phyloP scores from a whole-genome alignment of 2,329 filamentous ascomycete species.

The Blastomyces parvus region DNA sequence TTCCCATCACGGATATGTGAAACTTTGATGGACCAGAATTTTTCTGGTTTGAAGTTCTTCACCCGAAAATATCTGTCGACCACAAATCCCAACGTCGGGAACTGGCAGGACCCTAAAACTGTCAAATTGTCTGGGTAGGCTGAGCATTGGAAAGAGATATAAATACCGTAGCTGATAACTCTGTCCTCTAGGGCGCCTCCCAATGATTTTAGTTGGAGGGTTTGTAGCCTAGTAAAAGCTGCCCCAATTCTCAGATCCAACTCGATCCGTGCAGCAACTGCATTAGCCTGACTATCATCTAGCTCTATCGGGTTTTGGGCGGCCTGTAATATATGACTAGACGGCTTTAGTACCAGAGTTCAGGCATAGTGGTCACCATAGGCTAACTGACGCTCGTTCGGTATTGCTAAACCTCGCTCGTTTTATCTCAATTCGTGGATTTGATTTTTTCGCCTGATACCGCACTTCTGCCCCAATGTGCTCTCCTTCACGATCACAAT shows the following conservation, averaged over 20 bases:
- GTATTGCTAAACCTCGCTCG: constrained; percentile 93
- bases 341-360: background rate
- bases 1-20: constrained; percentile 67
- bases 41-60: constrained; percentile 82
- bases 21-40: constrained; percentile 87
- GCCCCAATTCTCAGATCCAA: constrained; percentile 86
- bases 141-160: background rate
- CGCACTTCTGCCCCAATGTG: constrained; percentile 91
- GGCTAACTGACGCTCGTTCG: constrained; percentile 61
- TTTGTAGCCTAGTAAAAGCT: constrained; percentile 83
- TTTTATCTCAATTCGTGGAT: constrained; percentile 65
- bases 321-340: constrained; percentile 74
- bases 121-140: constrained; percentile 10
- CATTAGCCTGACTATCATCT: constrained; percentile 77
- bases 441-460: constrained; percentile 65
- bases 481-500: constrained; percentile 95
- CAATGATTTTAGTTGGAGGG: constrained; percentile 63
- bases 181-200: constrained; percentile 56
- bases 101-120: constrained; percentile 68
- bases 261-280: constrained; percentile 81
- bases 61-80: constrained; percentile 94
- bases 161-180: constrained; percentile 69
- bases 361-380: constrained; percentile 8
- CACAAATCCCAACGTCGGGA: constrained; percentile 91
- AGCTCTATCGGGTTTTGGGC: constrained; percentile 66